Conservation (phyloP, 768 basidiomycete genomes). For the Mycena filopes region DNA sequence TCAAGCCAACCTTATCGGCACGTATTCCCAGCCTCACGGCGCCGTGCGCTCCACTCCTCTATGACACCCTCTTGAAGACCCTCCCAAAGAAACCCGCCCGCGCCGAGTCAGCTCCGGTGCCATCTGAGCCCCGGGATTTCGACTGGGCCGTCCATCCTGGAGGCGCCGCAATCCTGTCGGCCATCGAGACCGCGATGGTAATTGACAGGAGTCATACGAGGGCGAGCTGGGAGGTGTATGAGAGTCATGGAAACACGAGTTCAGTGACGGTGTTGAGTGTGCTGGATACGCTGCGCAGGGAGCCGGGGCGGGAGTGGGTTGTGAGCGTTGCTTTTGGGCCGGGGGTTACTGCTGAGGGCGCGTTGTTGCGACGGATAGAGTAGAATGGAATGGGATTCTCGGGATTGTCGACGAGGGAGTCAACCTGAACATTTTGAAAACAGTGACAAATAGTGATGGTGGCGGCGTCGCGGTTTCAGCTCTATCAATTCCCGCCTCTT, state of each 20-base stretch:
- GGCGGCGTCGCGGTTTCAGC: too few species aligned
- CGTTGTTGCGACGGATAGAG: conserved; percentile 13
- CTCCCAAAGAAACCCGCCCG: not conserved
- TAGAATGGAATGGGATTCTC: too few species aligned
- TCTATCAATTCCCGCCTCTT: too few species aligned
- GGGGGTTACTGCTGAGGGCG: conserved; percentile 10
- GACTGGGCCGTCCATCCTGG: conserved; percentile 28
- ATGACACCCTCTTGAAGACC: conserved; percentile 8
- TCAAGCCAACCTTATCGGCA: conserved; percentile 8
- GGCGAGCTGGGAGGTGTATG: conserved; percentile 28
- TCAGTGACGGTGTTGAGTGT: conserved; percentile 18
- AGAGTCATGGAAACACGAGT: conserved; percentile 28
- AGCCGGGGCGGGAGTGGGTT: conserved; percentile 22
- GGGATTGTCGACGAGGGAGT: too few species aligned
- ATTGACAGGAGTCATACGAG: conserved; percentile 11
- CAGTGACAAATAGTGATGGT: too few species aligned
- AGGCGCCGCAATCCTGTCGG: conserved; percentile 8
- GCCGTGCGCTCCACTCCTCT: conserved; percentile 9
- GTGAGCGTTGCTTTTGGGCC: conserved; percentile 25
- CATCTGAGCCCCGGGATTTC: conserved; percentile 9
- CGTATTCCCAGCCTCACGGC: conserved; percentile 10
- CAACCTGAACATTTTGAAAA: too few species aligned
- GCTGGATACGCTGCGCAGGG: conserved; percentile 1
- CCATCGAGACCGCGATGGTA: not conserved
- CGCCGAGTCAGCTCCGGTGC: not conserved